phyloP scores from a whole-genome alignment of 1,284 basidiomycete genomes.

The Termitomyces sp. region DNA sequence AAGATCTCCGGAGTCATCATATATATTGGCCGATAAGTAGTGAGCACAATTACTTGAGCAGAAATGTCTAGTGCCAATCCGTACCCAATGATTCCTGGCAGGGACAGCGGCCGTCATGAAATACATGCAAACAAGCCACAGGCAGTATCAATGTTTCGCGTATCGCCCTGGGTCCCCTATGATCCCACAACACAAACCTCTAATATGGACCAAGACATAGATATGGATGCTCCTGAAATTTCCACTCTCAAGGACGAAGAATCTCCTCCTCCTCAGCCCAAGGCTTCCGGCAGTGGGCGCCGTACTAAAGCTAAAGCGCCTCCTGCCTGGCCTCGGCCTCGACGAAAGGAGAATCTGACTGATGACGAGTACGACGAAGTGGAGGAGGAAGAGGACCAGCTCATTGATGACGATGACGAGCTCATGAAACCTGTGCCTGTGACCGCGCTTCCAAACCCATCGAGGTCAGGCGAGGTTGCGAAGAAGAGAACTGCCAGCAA shows the following conservation, averaged over 20 bases:
- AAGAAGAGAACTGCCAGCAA: constrained; percentile 46
- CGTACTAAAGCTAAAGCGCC: constrained; percentile 33
- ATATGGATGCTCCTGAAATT: constrained; percentile 77
- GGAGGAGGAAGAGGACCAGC: constrained; percentile 73
- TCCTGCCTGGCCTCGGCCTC: constrained; percentile 21
- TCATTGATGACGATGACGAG: constrained; percentile 63
- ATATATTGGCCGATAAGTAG: not conserved
- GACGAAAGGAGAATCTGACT: constrained; percentile 23
- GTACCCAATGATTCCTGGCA: constrained; percentile 13
- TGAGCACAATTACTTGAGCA: not conserved
- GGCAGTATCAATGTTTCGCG: constrained; percentile 38
- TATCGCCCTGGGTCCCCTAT: constrained; percentile 42
- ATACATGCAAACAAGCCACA: constrained; percentile 33
- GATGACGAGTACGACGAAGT: constrained; percentile 48
- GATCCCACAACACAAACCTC: constrained; percentile 28
- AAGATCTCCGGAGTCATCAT: not conserved
- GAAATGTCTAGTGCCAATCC: constrained; percentile 10
- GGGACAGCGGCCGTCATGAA: constrained; percentile 20
- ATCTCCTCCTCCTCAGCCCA: constrained; percentile 52
- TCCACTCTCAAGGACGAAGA: constrained; percentile 69
- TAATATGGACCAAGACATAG: constrained; percentile 46
- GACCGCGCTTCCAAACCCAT: constrained; percentile 25
- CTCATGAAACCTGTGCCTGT: constrained; percentile 30
- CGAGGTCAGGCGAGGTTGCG: constrained; percentile 30
- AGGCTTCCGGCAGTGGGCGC: constrained; percentile 39